phyloP scores from a whole-genome alignment of 2,329 filamentous ascomycete genomes.

The Coniochaeta sp. region DNA sequence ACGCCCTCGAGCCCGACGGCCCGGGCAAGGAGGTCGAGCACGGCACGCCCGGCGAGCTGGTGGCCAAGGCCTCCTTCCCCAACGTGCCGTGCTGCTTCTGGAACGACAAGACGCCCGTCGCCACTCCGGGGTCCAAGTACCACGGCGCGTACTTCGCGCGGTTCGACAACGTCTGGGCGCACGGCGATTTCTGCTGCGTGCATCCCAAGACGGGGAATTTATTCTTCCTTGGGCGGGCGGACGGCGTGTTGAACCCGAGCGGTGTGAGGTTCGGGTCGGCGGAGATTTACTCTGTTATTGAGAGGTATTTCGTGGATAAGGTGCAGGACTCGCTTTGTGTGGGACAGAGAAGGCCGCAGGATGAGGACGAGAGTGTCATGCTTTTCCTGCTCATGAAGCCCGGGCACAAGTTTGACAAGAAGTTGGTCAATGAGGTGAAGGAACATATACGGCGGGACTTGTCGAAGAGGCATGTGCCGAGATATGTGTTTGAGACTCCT shows the following conservation, averaged over 20 bases:
- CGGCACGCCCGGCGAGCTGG: slow-evolving; percentile 68
- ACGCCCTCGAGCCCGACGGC: slow-evolving; percentile 48
- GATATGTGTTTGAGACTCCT: slow-evolving; percentile 70
- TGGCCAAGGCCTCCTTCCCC: slow-evolving; percentile 64
- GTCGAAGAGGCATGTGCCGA: slow-evolving; percentile 70
- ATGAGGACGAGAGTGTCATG: slow-evolving; percentile 47
- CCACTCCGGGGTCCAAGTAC: slow-evolving; percentile 49
- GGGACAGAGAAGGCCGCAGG: slow-evolving; percentile 60
- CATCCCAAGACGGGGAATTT: slow-evolving; percentile 62
- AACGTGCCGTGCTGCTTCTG: slow-evolving; percentile 67
- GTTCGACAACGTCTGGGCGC: slow-evolving; percentile 67
- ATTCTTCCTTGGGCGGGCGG: slow-evolving; percentile 62
- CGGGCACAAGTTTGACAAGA: slow-evolving; percentile 45
- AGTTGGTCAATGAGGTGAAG: slow-evolving; percentile 53
- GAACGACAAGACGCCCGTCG: slow-evolving; percentile 36
- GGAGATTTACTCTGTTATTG: slow-evolving; percentile 72
- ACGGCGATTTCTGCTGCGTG: slow-evolving; percentile 71
- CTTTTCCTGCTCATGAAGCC: slow-evolving; percentile 50
- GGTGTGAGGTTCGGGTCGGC: slow-evolving; percentile 74
- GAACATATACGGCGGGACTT: slow-evolving; percentile 57
- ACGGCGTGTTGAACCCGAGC: slow-evolving; percentile 74
- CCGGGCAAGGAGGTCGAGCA: slow-evolving; percentile 36
- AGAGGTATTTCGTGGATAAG: slow-evolving; percentile 54
- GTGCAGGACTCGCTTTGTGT: slow-evolving; percentile 73
- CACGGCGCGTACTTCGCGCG: slow-evolving; percentile 54